Percentiles rank a stretch among this genome's conserved stretches.
Conservation (phyloP, 78 protist species). For the Fonticula alba region DNA sequence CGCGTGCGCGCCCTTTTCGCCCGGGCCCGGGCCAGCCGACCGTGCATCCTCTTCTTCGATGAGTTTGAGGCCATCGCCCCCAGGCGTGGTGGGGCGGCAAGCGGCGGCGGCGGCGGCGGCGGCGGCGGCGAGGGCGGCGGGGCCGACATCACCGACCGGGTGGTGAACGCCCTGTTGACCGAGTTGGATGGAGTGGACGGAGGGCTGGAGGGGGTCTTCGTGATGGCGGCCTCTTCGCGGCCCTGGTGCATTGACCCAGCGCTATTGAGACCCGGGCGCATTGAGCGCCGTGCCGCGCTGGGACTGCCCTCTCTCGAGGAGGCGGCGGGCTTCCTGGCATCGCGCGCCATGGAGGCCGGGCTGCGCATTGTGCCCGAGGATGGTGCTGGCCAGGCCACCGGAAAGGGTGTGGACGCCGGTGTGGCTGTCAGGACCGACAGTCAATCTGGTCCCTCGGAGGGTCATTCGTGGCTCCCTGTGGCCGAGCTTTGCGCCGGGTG, state of each 20-base stretch:
- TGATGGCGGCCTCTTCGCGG: conserved; percentile 70
- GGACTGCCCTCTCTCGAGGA: too few relatives aligned
- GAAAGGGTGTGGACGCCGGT: too few relatives aligned
- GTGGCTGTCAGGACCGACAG: too few relatives aligned
- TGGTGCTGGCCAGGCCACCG: too few relatives aligned
- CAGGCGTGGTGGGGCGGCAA: conserved; percentile 12
- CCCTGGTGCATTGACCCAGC: conserved; percentile 86
- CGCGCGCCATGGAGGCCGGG: too few relatives aligned
- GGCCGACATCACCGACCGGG: conserved; percentile 82
- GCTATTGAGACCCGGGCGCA: conserved; percentile 82
- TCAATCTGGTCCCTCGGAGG: too few relatives aligned
- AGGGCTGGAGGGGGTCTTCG: conserved; percentile 53
- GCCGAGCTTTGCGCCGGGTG: too few relatives aligned
- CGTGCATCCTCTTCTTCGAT: conserved; percentile 82
- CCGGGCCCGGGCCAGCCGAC: conserved; percentile 60
- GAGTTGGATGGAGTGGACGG: conserved; percentile 83
- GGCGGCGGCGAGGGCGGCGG: conserved; percentile 44
- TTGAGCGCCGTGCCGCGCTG: conserved; percentile 57
- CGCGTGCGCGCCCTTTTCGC: conserved; percentile 55
- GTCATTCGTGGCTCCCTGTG: too few relatives aligned
- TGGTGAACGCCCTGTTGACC: conserved; percentile 76
- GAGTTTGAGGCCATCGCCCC: conserved; percentile 81
- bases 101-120: too few relatives aligned
- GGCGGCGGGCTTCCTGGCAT: too few relatives aligned
- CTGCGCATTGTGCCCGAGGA: too few relatives aligned